Evolutionary conservation across 257 asterid species (phyloP).

Genomic region (Solanum lycopersicoides): DNA sequence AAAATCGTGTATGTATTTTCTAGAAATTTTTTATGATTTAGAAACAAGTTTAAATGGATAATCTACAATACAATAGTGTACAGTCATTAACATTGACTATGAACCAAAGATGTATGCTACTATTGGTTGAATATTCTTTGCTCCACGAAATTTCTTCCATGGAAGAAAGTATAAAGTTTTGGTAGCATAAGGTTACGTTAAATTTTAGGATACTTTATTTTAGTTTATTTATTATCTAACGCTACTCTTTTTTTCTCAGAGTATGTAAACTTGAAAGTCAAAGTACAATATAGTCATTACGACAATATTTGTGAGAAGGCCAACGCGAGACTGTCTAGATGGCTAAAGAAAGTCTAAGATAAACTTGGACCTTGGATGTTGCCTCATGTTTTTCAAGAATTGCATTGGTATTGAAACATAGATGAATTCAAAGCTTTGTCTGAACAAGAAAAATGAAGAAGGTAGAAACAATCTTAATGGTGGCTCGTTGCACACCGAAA

Average conservation of each 20-base stretch:
- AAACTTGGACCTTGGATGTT: not conserved
- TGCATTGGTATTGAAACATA: not conserved
- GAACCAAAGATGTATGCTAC: too few species aligned
- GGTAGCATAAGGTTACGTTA: not conserved
- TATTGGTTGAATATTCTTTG: too few species aligned
- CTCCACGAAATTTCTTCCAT: too few species aligned
- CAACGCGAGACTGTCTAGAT: not conserved
- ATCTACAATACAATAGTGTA: too few species aligned
- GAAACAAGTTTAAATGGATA: too few species aligned
- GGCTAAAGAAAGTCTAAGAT: not conserved
- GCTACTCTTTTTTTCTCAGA: too few species aligned
- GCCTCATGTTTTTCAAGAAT: not conserved
- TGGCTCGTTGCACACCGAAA: not conserved
- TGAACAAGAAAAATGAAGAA: not conserved
- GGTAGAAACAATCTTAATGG: not conserved
- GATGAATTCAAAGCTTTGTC: not conserved
- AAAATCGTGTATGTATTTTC: not conserved
- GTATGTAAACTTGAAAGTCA: not conserved
- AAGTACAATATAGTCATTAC: not conserved
- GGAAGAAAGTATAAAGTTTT: not conserved
- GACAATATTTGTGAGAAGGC: not conserved
- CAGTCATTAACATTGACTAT: too few species aligned
- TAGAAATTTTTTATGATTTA: not conserved
- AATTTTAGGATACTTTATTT: not conserved
- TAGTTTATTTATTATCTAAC: too few species aligned